Evolutionary conservation across 192 early-diverging fungal genomes (phyloP), one percentile per base, ranked within the genome.

Genomic region (Podila horticola): DNA sequence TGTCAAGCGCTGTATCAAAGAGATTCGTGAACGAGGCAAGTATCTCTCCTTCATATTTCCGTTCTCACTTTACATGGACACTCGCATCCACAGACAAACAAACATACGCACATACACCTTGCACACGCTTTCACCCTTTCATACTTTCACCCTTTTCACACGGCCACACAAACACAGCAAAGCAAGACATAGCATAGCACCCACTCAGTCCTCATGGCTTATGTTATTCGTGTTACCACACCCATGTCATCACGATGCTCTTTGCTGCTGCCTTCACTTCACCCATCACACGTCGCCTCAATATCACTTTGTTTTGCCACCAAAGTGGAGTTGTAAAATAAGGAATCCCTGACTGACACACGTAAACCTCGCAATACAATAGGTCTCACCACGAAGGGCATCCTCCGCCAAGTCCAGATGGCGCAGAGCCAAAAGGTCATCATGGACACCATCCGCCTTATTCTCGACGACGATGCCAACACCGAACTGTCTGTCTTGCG

Each of bases 21-120:
- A 81, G 67, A 81, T 81, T 66, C 77, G 77, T 11, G 70, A 73
- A 33, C 71, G 77, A 81, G 77, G 77, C 26, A 69, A 22, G 71
- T 68, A 15, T 26, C 8, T 29, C 11, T 41, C 28, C 22, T 61
- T 20, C 28, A 12, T 65, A 13, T 65, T 19, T 29, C n/a, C 22
- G 1, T 48, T 64, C 15, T 72, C 20, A 50, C 19, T 24, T 9
- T 55, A 17, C 33, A 1, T 45, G 0, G 13, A 45, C 15, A 45
- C 41, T 1, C 9, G 6, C 12, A 45, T 4, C 41, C 41, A 41
- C 38, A 41, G 8, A 12, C 12, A 45, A 17, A 45, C 41, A 45
- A 4, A 45, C 41, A 45, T 15, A 12, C 41, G 6, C 34, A 36
- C 10, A 12, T 12, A 15, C 41, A 45, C 41, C 41, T 45, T 45